Conservation (phyloP, 2,329 filamentous ascomycete species). For the Fusarium caatingaense region DNA sequence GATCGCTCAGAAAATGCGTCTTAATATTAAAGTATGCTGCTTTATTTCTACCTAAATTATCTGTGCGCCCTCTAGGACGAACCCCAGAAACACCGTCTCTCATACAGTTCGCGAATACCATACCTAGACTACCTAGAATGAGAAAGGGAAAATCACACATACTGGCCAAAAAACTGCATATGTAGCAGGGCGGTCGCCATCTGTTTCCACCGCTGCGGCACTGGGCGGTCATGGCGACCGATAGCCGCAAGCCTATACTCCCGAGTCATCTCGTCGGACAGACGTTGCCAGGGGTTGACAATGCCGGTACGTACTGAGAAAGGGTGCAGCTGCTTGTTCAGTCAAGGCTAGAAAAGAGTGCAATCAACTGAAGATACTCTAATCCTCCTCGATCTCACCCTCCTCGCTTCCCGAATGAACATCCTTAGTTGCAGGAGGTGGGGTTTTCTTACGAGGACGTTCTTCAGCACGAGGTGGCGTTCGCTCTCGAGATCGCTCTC, state of each 20-base stretch:
- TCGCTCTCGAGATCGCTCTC: conserved; percentile 70
- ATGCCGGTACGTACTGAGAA: conserved; percentile 47
- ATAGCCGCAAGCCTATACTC: conserved; percentile 45
- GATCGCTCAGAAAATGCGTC: conserved; percentile 17
- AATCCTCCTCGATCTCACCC: conserved; percentile 94
- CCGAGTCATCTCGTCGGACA: conserved; percentile 47
- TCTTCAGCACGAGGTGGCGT: conserved; percentile 66
- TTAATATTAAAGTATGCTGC: neutral
- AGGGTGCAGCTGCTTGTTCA: conserved; percentile 23
- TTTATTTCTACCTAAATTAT: conserved; percentile 10
- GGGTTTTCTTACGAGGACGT: conserved; percentile 68
- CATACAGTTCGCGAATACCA: conserved; percentile 34
- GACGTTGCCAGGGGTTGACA: conserved; percentile 39
- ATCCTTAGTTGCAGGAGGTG: conserved; percentile 60
- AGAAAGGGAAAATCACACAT: conserved; percentile 39
- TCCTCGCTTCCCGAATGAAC: conserved; percentile 86
- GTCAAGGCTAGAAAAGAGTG: conserved; percentile 10
- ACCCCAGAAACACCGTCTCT: conserved; percentile 25
- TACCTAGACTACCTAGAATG: conserved; percentile 24
- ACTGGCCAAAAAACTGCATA: conserved; percentile 34
- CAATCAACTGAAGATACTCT: conserved; percentile 34
- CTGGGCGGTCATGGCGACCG: conserved; percentile 34
- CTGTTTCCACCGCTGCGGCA: conserved; percentile 34
- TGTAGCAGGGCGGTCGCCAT: conserved; percentile 35
- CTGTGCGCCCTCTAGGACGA: neutral